Evolutionary conservation across 78 protist genomes (phyloP), one percentile per base, ranked within the genome.

Genomic region (Cavenderia fasciculata): DNA sequence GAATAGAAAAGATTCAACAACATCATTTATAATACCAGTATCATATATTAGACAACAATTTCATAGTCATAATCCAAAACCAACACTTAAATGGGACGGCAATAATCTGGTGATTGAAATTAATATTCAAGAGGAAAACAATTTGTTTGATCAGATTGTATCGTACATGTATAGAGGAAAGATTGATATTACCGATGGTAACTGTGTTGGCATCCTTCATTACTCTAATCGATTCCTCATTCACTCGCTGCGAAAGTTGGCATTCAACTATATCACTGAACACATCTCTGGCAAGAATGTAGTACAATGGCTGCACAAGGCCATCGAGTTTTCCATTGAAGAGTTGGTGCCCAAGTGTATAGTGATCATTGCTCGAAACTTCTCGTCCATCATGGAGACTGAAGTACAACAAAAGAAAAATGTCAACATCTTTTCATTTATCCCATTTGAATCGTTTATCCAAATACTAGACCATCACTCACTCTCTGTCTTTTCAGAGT

Each of bases 401-500:
- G 54, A 49, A 14, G 27, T 33, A 61, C 31, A 21, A 61, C 36
- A 34, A 61, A 2, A 61, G 2, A 4, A 7, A n/a, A n/a, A 31
- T 34, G 31, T 61, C 5, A 61, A 61, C 69, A 61, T 34, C 40
- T 61, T 61, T 10, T 61, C 44, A 18, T 4, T 18, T 16, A 33
- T 61, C 5, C 69, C 69, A 61, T 61, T 61, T 16, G 69, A 61
- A 4, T 6, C 31, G 36, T 61, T 61, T 40, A 33, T n/a, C 3
- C 69, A 61, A 40, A 61, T 61, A 21, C 36, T 61, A 18, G 69
- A 61, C 23, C 6, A 61, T 31, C 69, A 33, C 4, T 61, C 69
- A 61, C 69, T 61, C 36, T 61, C 69, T 61, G 69, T 61, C 6
- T 61, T 61, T 34, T 18, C 69, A 61, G 69, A 61, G 69, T 61